Percentiles rank a stretch among this genome's conserved stretches.
phyloP scores from a whole-genome alignment of 192 early-diverging fungal species.

The Coemansia guatemalensis region DNA sequence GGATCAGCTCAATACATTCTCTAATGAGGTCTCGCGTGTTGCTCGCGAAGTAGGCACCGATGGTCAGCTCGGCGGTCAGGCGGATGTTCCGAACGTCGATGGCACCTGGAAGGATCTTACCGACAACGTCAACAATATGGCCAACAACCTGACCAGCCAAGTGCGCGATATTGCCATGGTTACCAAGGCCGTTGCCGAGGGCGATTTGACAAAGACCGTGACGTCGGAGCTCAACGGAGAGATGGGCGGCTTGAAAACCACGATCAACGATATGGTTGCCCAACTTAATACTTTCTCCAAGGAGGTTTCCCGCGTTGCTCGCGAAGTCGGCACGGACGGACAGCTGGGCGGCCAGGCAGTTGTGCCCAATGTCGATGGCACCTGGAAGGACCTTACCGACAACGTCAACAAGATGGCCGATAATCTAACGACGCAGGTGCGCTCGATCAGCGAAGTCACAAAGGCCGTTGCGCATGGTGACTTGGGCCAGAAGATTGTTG shows the following conservation, averaged over 20 bases:
- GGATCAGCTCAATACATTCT: conserved; percentile 46
- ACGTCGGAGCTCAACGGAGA: conserved; percentile 60
- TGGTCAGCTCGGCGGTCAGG: conserved; percentile 26
- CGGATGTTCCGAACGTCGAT: conserved; percentile 11
- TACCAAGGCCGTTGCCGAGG: conserved; percentile 62
- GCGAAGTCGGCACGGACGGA: conserved; percentile 56
- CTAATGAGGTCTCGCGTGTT: conserved; percentile 65
- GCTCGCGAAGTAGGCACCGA: conserved; percentile 72
- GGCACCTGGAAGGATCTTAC: conserved; percentile 29
- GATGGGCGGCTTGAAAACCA: conserved; percentile 26
- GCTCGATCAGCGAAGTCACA: conserved; percentile 53
- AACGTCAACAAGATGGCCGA: conserved; percentile 57
- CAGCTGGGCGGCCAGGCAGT: conserved; percentile 13
- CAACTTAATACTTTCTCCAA: conserved; percentile 14
- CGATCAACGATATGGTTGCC: conserved; percentile 19
- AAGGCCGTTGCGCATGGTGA: conserved; percentile 62
- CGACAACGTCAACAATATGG: conserved; percentile 61
- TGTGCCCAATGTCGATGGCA: conserved; percentile 8
- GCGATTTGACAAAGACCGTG: conserved; percentile 58
- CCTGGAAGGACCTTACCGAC: conserved; percentile 37
- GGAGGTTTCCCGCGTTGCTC: conserved; percentile 57
- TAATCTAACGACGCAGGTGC: conserved; percentile 57
- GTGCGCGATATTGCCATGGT: conserved; percentile 58
- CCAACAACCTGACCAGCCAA: conserved; percentile 59
- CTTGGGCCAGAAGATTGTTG: conserved; percentile 53